Evolutionary conservation across 305 asterid genomes (phyloP).

Genomic region (Solanum hybrid): DNA sequence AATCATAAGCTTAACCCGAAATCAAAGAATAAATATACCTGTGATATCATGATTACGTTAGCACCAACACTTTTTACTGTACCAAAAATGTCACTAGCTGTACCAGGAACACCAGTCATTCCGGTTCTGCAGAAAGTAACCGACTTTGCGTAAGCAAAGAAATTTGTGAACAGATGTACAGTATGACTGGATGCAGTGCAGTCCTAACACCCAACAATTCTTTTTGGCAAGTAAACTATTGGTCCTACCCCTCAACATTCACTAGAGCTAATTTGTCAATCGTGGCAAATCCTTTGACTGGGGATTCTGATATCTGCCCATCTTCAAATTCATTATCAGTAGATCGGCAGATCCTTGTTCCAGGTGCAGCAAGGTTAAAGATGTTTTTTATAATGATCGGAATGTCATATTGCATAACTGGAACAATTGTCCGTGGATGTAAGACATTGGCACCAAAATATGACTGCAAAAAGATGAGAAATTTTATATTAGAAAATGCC

Average conservation of each 20-base stretch:
- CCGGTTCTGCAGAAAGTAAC: conserved; percentile 68
- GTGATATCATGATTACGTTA: conserved; percentile 94
- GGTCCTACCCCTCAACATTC: conserved; percentile 87
- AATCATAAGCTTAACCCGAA: background rate
- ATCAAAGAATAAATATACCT: conserved; percentile 35
- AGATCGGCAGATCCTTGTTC: conserved; percentile 74
- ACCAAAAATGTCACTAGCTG: conserved; percentile 79
- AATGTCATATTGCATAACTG: conserved; percentile 91
- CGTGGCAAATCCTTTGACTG: conserved; percentile 96
- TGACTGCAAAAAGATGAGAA: conserved; percentile 46
- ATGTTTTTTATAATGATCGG: conserved; percentile 92
- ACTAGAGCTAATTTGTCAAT: conserved; percentile 95
- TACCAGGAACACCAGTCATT: conserved; percentile 99
- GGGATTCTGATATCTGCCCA: conserved; percentile 36
- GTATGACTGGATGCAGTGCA: background rate
- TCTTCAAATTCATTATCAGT: conserved; percentile 39
- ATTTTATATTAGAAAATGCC: conserved; percentile 10
- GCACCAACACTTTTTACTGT: conserved; percentile 96
- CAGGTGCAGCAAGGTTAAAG: conserved; percentile 88
- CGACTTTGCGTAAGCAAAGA: conserved; percentile 2
- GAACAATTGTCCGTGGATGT: conserved; percentile 97
- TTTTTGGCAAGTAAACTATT: conserved; percentile 6
- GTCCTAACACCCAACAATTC: background rate
- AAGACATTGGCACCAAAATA: conserved; percentile 97
- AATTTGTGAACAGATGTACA: background rate